Evolutionary conservation across 1,284 basidiomycete species (phyloP), one percentile per base, ranked within the genome.

Genomic region (Leccinum ponderosum): DNA sequence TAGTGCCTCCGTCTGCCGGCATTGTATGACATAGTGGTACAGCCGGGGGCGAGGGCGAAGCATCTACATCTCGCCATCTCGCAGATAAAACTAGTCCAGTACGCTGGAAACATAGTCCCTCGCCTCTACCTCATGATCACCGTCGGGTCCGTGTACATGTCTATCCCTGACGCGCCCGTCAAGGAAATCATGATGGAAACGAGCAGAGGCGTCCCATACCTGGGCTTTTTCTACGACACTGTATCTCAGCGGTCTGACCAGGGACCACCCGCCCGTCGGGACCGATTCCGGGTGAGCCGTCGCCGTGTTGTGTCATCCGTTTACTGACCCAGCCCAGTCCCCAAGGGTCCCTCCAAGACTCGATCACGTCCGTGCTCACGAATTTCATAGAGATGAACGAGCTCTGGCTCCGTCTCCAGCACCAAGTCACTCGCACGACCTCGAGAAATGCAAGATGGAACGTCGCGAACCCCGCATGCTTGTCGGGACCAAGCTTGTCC

Each of bases 151-250:
- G 95, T 98, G 25, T 98, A 97, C 81, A 97, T 98, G 95, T 95
- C 94, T 17, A 89, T 97, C 51, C 88, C 94, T 2, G 95, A 97
- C 60, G 94, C 95, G 7, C 95, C 96, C 6, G 89, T 97, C 61
- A 96, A 95, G 33, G 81, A 98, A 79, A 94, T 98, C 67, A 98
- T 97, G 95, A 97, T 98, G 88, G 95, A 98, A 76, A 98, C 97
- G 96, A 94, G 94, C 33, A 83, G 95, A 42, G 95, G 96, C 62
- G 94, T 97, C 95, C 95, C 15, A 95, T 94, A 52, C 83, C 95
- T 56, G 96, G 95, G 33, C 78, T 98, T 39, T 98, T 98, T 77
- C 79, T 98, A 47, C 84, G 96, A n/a, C 95, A 98, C 75, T 98
- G 27, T 29, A 97, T 76, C 85, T 97, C 35, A 94, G 91, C 64